Base-by-base conservation (phyloP, 2,329 filamentous ascomycete genomes). In the Ophiognomonia clavigignenti-juglandacearum region DNA sequence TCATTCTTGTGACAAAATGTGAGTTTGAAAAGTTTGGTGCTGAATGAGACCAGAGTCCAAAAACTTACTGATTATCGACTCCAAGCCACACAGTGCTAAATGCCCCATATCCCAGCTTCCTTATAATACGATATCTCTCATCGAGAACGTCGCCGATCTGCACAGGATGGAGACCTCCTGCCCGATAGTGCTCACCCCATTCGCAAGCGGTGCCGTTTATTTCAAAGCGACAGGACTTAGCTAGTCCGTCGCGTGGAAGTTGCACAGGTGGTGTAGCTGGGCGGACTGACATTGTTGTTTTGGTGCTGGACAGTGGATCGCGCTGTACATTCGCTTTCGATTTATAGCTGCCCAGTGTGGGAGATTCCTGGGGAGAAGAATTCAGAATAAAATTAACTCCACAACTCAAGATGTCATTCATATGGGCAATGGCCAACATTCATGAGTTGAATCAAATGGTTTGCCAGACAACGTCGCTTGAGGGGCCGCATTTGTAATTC, bases 1-100 rank as follows among this genome's bases (percentile, higher is more conserved):
- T 29, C 26, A 18, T 16, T 22, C 18, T 44, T 18, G 20, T 36
- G 7, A 31, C 32, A 39, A 26, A 14, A 34, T 4, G 13, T 24
- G 7, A 20, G 14, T 27, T 34, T 1, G 32, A 4, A 37, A 36
- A 32, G 20, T 7, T 20, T 43, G 3, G 32, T 34, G 8, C 0
- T n/a, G n/a, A 43, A n/a, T 13, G 7, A 18, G 4, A 2, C 9
- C 2, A 43, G 5, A 3, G 36, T n/a, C 13, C 6, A 13, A 19
- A 14, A 13, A 39, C 44, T 36, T 2, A 47, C 44, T 4, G 4
- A 23, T 11, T 29, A 29, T 47, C 44, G 16, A 38, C 44, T 13
- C 29, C 44, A n/a, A 73, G 63, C 70, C 69, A 74, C 22, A 72
- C 65, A 6, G 69, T 73, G 3, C 65, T 64, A 55, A 57, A 68